Conservation (phyloP, 352 stramenopile genomes). For the Phytophthora kernoviae region DNA sequence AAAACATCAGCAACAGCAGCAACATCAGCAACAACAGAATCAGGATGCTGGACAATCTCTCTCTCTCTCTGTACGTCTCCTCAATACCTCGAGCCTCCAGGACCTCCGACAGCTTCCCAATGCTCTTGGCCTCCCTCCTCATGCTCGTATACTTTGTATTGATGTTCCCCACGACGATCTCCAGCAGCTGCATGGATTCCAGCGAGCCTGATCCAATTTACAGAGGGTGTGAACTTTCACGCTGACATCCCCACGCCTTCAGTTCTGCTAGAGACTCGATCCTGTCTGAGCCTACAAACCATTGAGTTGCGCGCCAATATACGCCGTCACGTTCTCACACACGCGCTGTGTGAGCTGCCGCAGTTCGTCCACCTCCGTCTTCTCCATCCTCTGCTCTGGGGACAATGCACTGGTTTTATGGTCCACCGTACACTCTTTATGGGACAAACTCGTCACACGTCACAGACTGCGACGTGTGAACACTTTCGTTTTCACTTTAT, state of each 20-base stretch:
- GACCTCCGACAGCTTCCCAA: conserved; percentile 70
- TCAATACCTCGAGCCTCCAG: conserved; percentile 69
- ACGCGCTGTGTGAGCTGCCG: conserved; percentile 64
- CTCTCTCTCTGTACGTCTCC: neutral
- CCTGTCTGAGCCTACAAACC: conserved; percentile 32
- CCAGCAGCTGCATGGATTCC: conserved; percentile 75
- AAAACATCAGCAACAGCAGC: neutral
- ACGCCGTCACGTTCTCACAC: conserved; percentile 70
- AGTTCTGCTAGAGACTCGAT: neutral
- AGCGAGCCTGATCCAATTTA: conserved; percentile 52
- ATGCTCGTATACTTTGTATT: conserved; percentile 72
- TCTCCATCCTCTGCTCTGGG: conserved; percentile 50
- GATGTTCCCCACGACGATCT: conserved; percentile 63
- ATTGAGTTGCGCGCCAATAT: conserved; percentile 67
- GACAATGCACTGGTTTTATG: no score
- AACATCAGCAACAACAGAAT: no score
- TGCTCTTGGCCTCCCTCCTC: conserved; percentile 54
- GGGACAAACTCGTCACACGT: no score
- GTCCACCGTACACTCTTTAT: no score
- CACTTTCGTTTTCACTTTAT: conserved; percentile 1
- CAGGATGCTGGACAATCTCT: neutral
- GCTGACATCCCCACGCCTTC: conserved; percentile 2
- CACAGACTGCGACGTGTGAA: conserved; percentile 26
- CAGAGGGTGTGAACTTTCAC: neutral
- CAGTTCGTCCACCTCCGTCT: conserved; percentile 59